Evolutionary conservation across 805 yeast species (phyloP).

Genomic region (Teunomyces funiuensis): DNA sequence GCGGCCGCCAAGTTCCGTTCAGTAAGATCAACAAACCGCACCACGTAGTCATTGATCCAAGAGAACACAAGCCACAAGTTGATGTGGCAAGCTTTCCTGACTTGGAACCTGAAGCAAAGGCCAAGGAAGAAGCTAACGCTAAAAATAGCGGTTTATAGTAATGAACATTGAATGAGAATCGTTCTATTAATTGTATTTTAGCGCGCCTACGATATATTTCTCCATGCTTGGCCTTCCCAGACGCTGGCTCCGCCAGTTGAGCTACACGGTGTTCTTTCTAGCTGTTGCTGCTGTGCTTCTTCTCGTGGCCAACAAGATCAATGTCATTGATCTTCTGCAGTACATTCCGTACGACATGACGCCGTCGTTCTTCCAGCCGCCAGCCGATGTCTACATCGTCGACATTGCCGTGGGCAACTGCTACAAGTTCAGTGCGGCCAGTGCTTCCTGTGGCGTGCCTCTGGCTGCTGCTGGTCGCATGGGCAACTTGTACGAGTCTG

Average conservation of each 20-base stretch:
- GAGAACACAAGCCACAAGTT: constrained; percentile 21
- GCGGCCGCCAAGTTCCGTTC: constrained; percentile 39
- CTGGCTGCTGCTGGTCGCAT: constrained; percentile 18
- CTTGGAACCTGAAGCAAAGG: constrained; percentile 33
- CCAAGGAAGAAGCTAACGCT: constrained; percentile 25
- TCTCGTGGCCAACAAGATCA: constrained; percentile 39
- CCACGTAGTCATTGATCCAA: constrained; percentile 25
- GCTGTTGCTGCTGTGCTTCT: constrained; percentile 23
- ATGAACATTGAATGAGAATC: no score
- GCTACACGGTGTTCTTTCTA: constrained; percentile 19
- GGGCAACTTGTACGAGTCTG: constrained; percentile 22
- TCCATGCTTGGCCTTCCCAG: constrained; percentile 28
- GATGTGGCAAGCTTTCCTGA: constrained; percentile 30
- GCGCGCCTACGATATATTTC: neutral
- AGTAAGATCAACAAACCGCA: constrained; percentile 40
- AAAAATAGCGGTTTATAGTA: no score
- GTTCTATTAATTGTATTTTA: no score
- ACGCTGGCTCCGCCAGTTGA: constrained; percentile 28
- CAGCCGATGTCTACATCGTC: constrained; percentile 35
- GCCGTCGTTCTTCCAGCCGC: constrained; percentile 38
- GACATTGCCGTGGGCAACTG: constrained; percentile 43
- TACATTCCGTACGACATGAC: constrained; percentile 8
- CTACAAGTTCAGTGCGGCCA: constrained; percentile 23
- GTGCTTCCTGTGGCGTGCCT: constrained; percentile 29
- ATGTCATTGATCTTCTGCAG: constrained; percentile 38